Percentiles rank a stretch among this genome's conserved stretches.
These are phyloP conservation scores for Gliomastix tumulicola DNA, from an alignment of 2,329 filamentous ascomycete genomes.

Conservation along the genomic window DNA sequence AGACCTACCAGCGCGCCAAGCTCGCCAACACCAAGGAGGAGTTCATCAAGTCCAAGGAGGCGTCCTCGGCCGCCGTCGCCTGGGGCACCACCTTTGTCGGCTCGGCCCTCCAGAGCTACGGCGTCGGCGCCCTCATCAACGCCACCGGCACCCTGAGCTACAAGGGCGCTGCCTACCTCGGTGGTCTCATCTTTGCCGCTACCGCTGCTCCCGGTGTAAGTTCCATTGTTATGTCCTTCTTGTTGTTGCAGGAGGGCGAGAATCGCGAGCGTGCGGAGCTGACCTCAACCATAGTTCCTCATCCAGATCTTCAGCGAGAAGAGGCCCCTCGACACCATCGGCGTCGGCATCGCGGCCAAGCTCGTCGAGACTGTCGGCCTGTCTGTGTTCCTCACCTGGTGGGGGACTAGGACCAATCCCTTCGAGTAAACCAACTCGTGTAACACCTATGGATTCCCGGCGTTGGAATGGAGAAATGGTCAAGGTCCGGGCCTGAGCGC, in stretches of 20 bases:
- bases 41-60: conserved; percentile 90
- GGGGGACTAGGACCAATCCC: conserved; percentile 91
- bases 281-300: conserved; percentile 69
- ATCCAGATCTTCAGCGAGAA: conserved; percentile 84
- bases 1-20: conserved; percentile 91
- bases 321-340: conserved; percentile 83
- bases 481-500: too few relatives aligned
- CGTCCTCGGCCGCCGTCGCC: conserved; percentile 75
- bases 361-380: conserved; percentile 90
- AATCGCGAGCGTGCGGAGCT: not conserved
- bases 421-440: conserved; percentile 70
- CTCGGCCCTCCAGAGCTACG: conserved; percentile 83
- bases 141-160: conserved; percentile 92
- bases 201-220: conserved; percentile 81
- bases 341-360: conserved; percentile 76
- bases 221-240: conserved; percentile 46
- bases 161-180: conserved; percentile 94
- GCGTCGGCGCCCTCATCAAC: conserved; percentile 85
- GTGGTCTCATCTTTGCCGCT: conserved; percentile 84
- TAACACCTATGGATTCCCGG: too few relatives aligned
- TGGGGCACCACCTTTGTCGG: conserved; percentile 89
- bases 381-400: conserved; percentile 90
- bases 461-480: too few relatives aligned
- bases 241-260: not conserved
- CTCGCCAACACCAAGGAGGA: conserved; percentile 91